Conservation (phyloP, 768 basidiomycete genomes). For the Strobilomyces confusus region DNA sequence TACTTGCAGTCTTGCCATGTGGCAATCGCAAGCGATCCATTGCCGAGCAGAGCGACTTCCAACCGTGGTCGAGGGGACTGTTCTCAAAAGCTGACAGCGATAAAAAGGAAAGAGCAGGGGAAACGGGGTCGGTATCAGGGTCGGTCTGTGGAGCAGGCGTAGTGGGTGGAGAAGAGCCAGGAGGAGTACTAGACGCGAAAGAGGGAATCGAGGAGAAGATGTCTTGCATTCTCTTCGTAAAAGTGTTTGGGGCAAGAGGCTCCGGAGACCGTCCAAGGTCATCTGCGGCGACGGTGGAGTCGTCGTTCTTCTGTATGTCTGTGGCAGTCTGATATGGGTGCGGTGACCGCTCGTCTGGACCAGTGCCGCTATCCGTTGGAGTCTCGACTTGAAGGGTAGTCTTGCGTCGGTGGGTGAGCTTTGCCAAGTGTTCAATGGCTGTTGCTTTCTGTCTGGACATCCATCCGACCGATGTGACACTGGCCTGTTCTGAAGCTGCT, state of each 20-base stretch:
- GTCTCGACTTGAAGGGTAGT: neutral
- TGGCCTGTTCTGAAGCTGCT: conserved; percentile 2
- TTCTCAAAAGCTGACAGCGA: conserved; percentile 66
- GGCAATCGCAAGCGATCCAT: conserved; percentile 44
- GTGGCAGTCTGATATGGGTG: conserved; percentile 7
- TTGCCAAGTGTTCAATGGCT: conserved; percentile 15
- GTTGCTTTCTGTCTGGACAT: conserved; percentile 17
- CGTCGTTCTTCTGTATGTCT: conserved; percentile 4
- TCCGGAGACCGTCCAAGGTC: conserved; percentile 30
- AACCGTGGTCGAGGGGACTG: conserved; percentile 39
- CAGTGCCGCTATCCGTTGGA: conserved; percentile 1
- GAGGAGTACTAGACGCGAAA: conserved; percentile 16
- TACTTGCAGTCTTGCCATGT: conserved; percentile 21
- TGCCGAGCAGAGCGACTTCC: conserved; percentile 56
- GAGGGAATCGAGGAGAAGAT: conserved; percentile 45
- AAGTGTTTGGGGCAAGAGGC: conserved; percentile 28
- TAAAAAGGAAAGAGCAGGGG: conserved; percentile 42
- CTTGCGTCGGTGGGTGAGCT: conserved; percentile 13
- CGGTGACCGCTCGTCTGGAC: conserved; percentile 6
- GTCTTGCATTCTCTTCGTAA: conserved; percentile 51
- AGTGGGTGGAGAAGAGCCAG: conserved; percentile 17
- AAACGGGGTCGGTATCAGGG: conserved; percentile 4
- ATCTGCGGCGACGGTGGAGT: conserved; percentile 5
- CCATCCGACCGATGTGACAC: conserved; percentile 3
- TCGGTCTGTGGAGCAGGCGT: conserved; percentile 8